phyloP scores from a whole-genome alignment of 371 early-diverging fungal genomes.

The Fennellomyces sp. region DNA sequence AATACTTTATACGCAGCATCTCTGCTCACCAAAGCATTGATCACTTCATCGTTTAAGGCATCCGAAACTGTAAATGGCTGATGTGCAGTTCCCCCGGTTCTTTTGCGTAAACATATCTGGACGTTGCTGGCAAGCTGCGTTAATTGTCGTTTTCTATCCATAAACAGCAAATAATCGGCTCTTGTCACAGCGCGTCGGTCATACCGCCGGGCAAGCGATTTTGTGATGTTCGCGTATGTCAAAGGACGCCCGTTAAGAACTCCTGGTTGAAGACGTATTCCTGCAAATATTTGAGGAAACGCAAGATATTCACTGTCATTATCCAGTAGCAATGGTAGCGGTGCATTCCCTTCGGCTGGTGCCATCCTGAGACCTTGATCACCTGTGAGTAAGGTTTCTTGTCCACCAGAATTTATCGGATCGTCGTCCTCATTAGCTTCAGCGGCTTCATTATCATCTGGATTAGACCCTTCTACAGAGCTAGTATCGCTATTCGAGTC shows the following conservation, averaged over 20 bases:
- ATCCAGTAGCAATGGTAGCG: neutral
- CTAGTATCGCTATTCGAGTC: too few species aligned
- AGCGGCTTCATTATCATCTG: too few species aligned
- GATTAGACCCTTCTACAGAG: too few species aligned
- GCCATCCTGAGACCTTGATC: neutral
- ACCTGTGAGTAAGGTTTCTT: neutral
- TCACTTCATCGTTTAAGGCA: neutral
- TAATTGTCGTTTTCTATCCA: neutral
- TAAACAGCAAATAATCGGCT: neutral
- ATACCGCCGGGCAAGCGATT: neutral
- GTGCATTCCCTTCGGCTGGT: slow-evolving; percentile 1
- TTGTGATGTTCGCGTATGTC: neutral
- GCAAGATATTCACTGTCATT: slow-evolving; percentile 2
- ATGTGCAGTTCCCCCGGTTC: neutral
- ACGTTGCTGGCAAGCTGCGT: neutral
- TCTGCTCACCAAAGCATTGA: neutral
- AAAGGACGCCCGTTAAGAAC: neutral
- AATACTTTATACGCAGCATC: slow-evolving; percentile 10
- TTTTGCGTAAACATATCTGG: neutral
- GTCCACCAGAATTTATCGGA: neutral
- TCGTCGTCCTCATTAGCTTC: neutral
- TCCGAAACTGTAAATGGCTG: neutral
- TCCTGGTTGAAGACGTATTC: neutral
- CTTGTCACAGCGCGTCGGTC: neutral
- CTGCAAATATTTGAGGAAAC: neutral